Evolutionary conservation across 2,329 filamentous ascomycete species (phyloP), one percentile per base, ranked within the genome.

Genomic region (Colletotrichum filicis): DNA sequence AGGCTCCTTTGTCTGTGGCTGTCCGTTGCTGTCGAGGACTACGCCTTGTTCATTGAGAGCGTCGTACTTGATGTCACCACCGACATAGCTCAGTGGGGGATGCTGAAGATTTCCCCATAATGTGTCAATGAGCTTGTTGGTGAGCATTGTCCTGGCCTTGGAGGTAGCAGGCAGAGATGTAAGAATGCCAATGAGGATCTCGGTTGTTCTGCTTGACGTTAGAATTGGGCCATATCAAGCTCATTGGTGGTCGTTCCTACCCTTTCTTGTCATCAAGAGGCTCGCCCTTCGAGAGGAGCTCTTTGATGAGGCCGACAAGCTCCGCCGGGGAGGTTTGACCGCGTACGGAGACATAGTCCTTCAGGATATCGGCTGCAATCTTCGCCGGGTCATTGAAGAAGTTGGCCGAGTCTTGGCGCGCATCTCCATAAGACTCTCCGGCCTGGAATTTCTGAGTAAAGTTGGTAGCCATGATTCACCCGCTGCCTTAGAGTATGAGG

Each of bases 221-320:
- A 66, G 62, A 1, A 24, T 7, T 19, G 32, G 2, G 2, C 2
- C 16, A 56, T 8, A 5, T 5, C 6, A 28, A 16, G 0, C n/a
- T 14, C 19, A 42, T 11, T 16, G 3, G 11, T 9, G 1, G 14
- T 5, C 9, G 14, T 11, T 37, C 78, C 78, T 76, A 83, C 82
- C 80, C 80, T 60, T 83, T 86, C 78, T 89, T 91, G 77, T 93
- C 92, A 76, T 93, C 85, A 19, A 90, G 80, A 8, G 86, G 85
- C 55, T 88, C 83, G 5, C 66, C 70, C 16, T 73, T 73, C 9
- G 58, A 55, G 5, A 69, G 42, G n/a, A 73, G 65, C 42, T 78
- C 77, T 22, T 82, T 80, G 56, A 84, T 76, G 32, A 84, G 79
- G 5, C 68, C 76, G 5, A 76, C 75, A 14, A 84, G 68, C 61